Base-by-base conservation (phyloP, 1,284 basidiomycete species). In the Malassezia vespertilionis region DNA sequence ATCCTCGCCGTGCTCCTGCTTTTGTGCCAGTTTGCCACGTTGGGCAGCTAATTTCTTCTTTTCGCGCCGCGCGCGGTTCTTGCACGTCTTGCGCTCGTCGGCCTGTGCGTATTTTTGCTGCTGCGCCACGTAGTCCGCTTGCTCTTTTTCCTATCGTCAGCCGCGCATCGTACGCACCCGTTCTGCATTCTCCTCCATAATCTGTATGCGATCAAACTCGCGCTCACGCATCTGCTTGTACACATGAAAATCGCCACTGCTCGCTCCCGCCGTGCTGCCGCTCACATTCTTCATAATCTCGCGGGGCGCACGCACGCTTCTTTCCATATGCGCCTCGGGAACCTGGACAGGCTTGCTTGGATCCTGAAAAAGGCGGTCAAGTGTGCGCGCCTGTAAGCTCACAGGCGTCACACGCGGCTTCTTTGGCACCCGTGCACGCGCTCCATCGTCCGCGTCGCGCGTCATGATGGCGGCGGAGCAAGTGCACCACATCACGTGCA, bases 191-290 rank as follows among this genome's bases (percentile, higher is more conserved):
- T 93, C 87, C 56, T 93, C 86, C 78, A 99, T 82, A 8, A 91
- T 62, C 73, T 85, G 87, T 44, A 97, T 71, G 39, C 93, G 76
- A 72, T 99, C 93, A 63, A 91, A 96, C 74, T 99, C 93, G 64
- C 90, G 77, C 65, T 91, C 77, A 54, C 93, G 75, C 56, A 82
- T 81, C 34, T 93, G 89, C 72, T 97, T 97, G 76, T 97, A 99
- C 4, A 99, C 93, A 69, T 99, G 93, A 33, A 71, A 71, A 42
- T 71, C 69, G 30, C 69, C 69, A 33, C 60, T 63, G 5, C 69
- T 68, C 10, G 69, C 68, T 11, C 68, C 69, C 15, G 69, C 65
- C 32, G 58, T 66, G 28, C 58, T 62, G 32, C 68, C 71, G 35
- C 54, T 51, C 6, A 70, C 65, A 40, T 69, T 96, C 78, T 93